Conservation (phyloP, 352 stramenopile species). For the Phytophthora pinifolia region DNA sequence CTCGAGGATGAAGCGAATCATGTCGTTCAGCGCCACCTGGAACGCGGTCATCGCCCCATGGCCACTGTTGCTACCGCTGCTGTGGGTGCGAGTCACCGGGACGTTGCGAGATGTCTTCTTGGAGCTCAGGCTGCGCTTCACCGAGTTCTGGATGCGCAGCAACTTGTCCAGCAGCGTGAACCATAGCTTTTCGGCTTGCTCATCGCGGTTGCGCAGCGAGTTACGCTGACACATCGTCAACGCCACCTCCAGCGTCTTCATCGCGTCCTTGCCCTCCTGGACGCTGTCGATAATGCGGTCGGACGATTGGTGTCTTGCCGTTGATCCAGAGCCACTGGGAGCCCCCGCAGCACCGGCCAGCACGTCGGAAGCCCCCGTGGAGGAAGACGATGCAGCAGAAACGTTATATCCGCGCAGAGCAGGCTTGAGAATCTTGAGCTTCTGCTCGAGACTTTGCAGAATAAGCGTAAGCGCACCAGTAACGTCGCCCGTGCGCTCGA, state of each 20-base stretch:
- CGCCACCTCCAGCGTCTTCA: conserved; percentile 90
- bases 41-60: conserved; percentile 82
- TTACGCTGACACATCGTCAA: conserved; percentile 95
- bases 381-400: conserved; percentile 37
- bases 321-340: conserved; percentile 9
- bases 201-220: conserved; percentile 77
- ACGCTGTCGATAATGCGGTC: conserved; percentile 87
- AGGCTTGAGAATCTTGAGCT: conserved; percentile 90
- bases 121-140: conserved; percentile 87
- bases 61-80: conserved; percentile 52
- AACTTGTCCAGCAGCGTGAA: conserved; percentile 94
- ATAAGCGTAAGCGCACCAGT: conserved; percentile 93
- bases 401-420: conserved; percentile 79
- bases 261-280: conserved; percentile 72
- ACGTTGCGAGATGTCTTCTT: conserved; percentile 61
- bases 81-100: conserved; percentile 33
- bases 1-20: conserved; percentile 94
- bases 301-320: conserved; percentile 52
- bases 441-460: conserved; percentile 91
- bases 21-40: conserved; percentile 89
- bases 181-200: conserved; percentile 93
- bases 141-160: conserved; percentile 91
- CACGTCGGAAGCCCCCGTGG: conserved; percentile 34
- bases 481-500: conserved; percentile 93
- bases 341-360: conserved; percentile 26